Evolutionary conservation across 805 yeast genomes (phyloP), one percentile per base, ranked within the genome.

Genomic region (Limtongozyma cylindracea): DNA sequence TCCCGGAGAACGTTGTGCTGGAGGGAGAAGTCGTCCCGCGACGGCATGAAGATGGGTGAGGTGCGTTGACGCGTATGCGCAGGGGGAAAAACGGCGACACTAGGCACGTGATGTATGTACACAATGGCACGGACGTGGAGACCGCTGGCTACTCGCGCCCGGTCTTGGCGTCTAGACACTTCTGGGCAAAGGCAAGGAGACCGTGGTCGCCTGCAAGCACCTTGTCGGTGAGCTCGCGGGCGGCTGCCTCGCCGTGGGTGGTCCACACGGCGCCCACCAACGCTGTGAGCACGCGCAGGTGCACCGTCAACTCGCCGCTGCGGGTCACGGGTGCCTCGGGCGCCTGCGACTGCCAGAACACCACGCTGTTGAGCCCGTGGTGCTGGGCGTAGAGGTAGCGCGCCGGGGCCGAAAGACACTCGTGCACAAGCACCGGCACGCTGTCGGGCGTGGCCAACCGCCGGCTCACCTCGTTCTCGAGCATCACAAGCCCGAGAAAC

Each of bases 281-380:
- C 4, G 84, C 69, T 33, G 50, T 51, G 27, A 63, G 38, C 39
- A 62, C 56, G 28, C 62, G 59, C 3, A 65, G 57, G 26, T 54
- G 47, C 8, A 65, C 58, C 26, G 56, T 47, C 35, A 56, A 40
- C 34, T 65, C 71, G 18, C 74, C 76, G 34, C 61, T 63, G 21
- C 35, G 38, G 28, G 44, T 51, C 20, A 55, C 51, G 15, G 46
- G 44, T 27, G 53, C 41, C 19, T 51, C 43, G 18, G 54, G 53
- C 31, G 57, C 56, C 44, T 59, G 56, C 32, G 60, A 56, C 35
- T 60, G 67, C 73, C 82, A 71, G 45, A 69, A 73, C 39, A 71
- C 52, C 11, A 61, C 45, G 7, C 55, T 37, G 30, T 56, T 60
- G 28, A 73, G 43, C 8, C 55, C 52, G 21, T 45, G 44, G 13